Conservation (phyloP, 129 eudicot species). For the Helichrysum umbraculigerum region DNA sequence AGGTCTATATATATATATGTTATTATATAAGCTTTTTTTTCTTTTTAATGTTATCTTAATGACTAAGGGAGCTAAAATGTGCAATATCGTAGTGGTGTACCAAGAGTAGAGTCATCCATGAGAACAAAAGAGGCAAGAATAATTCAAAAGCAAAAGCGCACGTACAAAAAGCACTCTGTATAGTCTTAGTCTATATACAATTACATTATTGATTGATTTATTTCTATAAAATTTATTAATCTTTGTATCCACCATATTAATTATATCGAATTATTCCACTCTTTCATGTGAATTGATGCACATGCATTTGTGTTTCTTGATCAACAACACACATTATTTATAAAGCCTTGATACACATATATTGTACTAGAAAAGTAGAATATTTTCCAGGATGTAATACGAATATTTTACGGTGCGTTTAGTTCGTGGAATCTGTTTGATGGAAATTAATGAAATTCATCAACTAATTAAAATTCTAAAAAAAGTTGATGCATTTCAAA, state of each 20-base stretch:
- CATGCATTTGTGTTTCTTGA: background rate
- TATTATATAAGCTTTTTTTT: background rate
- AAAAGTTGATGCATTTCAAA: no score
- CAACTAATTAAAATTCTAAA: no score
- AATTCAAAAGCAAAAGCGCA: conserved; percentile 22
- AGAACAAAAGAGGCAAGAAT: conserved; percentile 6
- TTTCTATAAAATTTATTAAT: background rate
- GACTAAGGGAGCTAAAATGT: conserved; percentile 23
- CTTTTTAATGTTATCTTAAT: conserved; percentile 18
- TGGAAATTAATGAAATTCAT: no score
- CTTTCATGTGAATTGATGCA: background rate
- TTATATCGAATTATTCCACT: background rate
- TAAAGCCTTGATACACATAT: background rate
- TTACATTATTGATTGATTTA: background rate
- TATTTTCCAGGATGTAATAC: background rate
- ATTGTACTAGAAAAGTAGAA: background rate
- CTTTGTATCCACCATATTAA: background rate
- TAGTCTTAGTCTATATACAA: no score
- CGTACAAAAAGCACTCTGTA: conserved; percentile 14
- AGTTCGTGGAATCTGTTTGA: no score
- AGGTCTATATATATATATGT: background rate
- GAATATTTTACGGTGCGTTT: no score
- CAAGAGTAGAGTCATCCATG: conserved; percentile 2
- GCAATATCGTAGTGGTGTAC: conserved; percentile 23
- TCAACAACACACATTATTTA: background rate